Evolutionary conservation across 768 basidiomycete species (phyloP), one percentile per base, ranked within the genome.

Genomic region (Fibroporia radiculosa): DNA sequence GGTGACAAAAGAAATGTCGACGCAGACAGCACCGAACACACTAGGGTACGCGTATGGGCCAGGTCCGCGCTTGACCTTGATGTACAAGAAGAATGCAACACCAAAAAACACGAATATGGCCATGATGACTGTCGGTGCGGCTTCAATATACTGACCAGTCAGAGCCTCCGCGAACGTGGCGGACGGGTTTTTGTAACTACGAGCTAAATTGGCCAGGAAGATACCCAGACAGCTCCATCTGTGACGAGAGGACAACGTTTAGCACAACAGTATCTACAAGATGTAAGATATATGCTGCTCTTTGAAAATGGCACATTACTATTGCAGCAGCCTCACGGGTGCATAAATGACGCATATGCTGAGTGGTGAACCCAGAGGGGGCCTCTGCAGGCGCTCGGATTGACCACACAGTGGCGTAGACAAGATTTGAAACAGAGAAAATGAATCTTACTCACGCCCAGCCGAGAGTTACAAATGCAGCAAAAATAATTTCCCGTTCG

Each of bases 171-270:
- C 32, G 1, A 69, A 32, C 3, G 67, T 59, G 0, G 70, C 75
- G 19, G 54, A 58, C 2, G 68, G 59, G 42, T 69, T 61, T 12
- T 62, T 67, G 28, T 74, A 53, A 1, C 51, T 62, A 11, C 85
- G 73, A 1, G 80, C 68, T 3, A 84, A 56, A 54, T 74, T 65
- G 3, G 84, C 79, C 3, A 85, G 60, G 48, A 73, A 74, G 5
- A 86, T 74, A 3, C 74, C 85, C 3, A 88, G 64, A 55, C 77
- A 81, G 10, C 64, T 62, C 83, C 84, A 88, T 20, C 83, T 85
- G 42, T 20, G 18, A 20, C 25, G 39, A n/a, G 19, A 16, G 26
- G 28, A 14, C 7, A 10, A 37, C 28, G 31, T 13, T 27, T 32
- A 25, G 36, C 34, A 36, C 22, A 36, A 42, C 10, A 1, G 26